Percentiles rank a stretch among this genome's conserved stretches.
Evolutionary conservation across 169 alveolate species (phyloP).

Genomic region (Cryptosporidium sp.): DNA sequence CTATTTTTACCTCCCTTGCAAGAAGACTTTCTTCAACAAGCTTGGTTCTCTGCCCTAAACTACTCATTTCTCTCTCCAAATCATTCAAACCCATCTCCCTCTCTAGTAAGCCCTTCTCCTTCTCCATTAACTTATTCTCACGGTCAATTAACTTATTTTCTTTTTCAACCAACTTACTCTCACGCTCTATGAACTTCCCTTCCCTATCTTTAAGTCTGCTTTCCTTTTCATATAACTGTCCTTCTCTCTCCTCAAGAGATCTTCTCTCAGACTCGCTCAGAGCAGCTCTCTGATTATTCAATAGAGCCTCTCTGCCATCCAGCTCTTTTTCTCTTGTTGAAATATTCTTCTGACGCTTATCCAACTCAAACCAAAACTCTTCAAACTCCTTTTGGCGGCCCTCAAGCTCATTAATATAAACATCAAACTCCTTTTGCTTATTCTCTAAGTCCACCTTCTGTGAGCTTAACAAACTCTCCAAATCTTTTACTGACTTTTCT

Average conservation of each 20-base stretch:
- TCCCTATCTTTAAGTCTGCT: slow-evolving; percentile 38
- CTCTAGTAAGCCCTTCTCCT: slow-evolving; percentile 31
- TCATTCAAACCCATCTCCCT: slow-evolving; percentile 23
- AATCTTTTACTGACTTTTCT: slow-evolving; percentile 31
- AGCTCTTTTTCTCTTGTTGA: slow-evolving; percentile 34
- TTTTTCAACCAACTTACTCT: slow-evolving; percentile 34
- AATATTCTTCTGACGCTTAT: slow-evolving; percentile 49
- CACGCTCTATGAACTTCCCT: slow-evolving; percentile 17
- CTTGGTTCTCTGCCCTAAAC: slow-evolving; percentile 36
- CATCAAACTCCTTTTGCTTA: slow-evolving; percentile 63
- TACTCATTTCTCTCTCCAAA: slow-evolving; percentile 12
- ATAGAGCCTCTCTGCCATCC: slow-evolving; percentile 19
- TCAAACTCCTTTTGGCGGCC: slow-evolving; percentile 66
- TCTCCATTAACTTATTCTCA: slow-evolving; percentile 50
- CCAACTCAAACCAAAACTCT: slow-evolving; percentile 62
- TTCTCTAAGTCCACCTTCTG: slow-evolving; percentile 62
- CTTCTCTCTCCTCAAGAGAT: slow-evolving; percentile 49
- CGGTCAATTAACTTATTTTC: slow-evolving; percentile 33
- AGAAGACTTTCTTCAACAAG: background rate
- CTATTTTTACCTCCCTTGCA: slow-evolving; percentile 41
- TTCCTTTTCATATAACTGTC: slow-evolving; percentile 30
- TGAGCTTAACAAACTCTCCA: slow-evolving; percentile 12
- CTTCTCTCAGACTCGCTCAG: slow-evolving; percentile 40
- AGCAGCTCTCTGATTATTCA: slow-evolving; percentile 31
- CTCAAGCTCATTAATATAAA: slow-evolving; percentile 65